Base-by-base conservation (phyloP, 2,329 filamentous ascomycete genomes). In the Ustilaginoidea virens region DNA sequence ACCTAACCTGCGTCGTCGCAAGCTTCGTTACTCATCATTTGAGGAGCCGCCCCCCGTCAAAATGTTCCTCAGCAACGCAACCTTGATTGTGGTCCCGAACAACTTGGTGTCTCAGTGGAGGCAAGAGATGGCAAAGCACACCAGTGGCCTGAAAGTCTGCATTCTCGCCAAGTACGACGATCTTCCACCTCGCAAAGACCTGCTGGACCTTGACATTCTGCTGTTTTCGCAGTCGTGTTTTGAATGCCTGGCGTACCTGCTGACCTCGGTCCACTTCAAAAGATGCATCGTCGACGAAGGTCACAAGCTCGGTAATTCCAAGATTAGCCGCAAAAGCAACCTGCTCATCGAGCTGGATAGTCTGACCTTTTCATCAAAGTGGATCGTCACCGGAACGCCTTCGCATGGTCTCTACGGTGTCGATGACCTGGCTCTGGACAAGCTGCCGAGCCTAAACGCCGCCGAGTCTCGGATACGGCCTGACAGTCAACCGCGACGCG, bases 231-330 rank as follows among this genome's bases (percentile, higher is more conserved):
- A 77, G 22, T 61, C 62, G 13, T 66, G 76, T 1, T 83, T 93
- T 38, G 80, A 90, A 37, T 60, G 58, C 34, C 49, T 75, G 18
- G 47, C 64, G 7, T 80, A 73, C 2, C 69, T 78, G 0, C 52
- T 94, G 12, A 71, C 72, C 22, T 53, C 69, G 6, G 52, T 94
- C 4, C 83, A 82, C 40, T 93, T 87, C 66, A 76, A 93, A 42
- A 68, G 87, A 2, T 75, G 92, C 26, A 86, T 96, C 25, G 78
- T 92, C 12, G 87, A 96, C 38, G 87, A 94, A 60, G 87, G 87
- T 0, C 85, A 94, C 47, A 79, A 69, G 34, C 74, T 93, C 33
- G 81, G 82, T 0, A 77, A 80, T 21, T 69, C 68, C 1, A 65
- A 53, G 3, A 49, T 53, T 5, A 57, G 58, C 7, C 60, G 58